These are phyloP conservation scores for Brassica hybrid DNA, from an alignment of 441 rosid genomes.

Conservation along the genomic window DNA sequence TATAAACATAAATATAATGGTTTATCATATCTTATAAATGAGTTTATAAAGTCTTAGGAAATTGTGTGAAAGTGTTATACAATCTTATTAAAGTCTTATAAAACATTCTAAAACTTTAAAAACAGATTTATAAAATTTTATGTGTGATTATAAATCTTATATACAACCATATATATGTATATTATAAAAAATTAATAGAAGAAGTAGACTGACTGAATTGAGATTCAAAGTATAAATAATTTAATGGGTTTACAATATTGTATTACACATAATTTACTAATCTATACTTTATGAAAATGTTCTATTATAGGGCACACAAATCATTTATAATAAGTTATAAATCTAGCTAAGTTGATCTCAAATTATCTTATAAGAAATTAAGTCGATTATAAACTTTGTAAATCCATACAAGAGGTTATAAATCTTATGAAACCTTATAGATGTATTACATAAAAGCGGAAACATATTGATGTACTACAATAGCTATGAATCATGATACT, in stretches of 20 bases:
- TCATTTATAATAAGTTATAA: not conserved
- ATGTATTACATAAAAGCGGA: not conserved
- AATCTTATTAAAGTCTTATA: not conserved
- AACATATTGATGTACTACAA: not conserved
- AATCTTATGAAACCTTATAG: not conserved
- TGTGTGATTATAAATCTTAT: not conserved
- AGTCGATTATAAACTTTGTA: not conserved
- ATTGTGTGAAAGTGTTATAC: not conserved
- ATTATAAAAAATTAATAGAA: not conserved
- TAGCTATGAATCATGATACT: not conserved
- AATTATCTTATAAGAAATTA: not conserved
- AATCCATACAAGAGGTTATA: not conserved
- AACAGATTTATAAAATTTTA: not conserved
- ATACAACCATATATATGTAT: not conserved
- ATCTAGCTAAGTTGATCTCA: not conserved
- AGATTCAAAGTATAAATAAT: not conserved
- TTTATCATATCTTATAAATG: slow-evolving; percentile 1
- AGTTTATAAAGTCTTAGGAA: not conserved
- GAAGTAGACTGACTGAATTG: not conserved
- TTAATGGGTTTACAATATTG: not conserved
- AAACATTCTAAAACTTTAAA: not conserved
- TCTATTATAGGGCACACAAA: not conserved
- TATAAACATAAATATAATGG: not conserved
- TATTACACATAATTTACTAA: not conserved
- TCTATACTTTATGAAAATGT: not conserved